Conservation (phyloP, 306 rosid species). For the Sindora glabra region DNA sequence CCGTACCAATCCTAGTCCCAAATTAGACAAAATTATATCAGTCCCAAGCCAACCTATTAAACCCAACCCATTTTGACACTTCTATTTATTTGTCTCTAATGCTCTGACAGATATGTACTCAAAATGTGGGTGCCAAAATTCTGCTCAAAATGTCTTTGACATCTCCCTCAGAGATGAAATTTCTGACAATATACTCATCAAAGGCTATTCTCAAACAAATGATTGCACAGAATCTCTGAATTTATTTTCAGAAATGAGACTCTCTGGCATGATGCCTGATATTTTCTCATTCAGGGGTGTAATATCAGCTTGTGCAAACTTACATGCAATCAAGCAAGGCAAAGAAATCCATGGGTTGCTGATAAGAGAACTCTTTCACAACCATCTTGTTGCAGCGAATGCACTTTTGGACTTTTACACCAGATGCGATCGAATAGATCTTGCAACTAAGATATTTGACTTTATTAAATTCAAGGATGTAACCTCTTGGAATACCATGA, state of each 20-base stretch:
- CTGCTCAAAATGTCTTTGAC: slow-evolving; percentile 66
- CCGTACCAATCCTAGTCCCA: no score
- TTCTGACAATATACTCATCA: no score
- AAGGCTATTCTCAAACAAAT: no score
- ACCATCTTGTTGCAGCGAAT: slow-evolving; percentile 63
- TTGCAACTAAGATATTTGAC: no score
- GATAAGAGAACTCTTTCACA: slow-evolving; percentile 37
- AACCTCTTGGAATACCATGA: slow-evolving; percentile 95
- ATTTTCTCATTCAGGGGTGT: slow-evolving; percentile 71
- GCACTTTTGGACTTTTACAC: slow-evolving; percentile 76
- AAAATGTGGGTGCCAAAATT: slow-evolving; percentile 48
- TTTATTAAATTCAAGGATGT: slow-evolving; percentile 52
- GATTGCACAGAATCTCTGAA: no score
- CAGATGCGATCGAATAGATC: slow-evolving; percentile 77
- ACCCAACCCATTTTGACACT: no score
- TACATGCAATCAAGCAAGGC: slow-evolving; percentile 63
- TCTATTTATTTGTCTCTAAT: slow-evolving; percentile 67
- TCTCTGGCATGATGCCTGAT: slow-evolving; percentile 49
- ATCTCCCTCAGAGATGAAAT: no score
- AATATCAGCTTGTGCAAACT: slow-evolving; percentile 76
- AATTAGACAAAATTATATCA: no score
- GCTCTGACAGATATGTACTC: slow-evolving; percentile 83
- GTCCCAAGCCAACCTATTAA: no score
- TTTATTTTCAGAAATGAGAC: no score
- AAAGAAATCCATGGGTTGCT: slow-evolving; percentile 70